phyloP scores from a whole-genome alignment of 1,139 yeast species.

The Martiniozyma asiatica region DNA sequence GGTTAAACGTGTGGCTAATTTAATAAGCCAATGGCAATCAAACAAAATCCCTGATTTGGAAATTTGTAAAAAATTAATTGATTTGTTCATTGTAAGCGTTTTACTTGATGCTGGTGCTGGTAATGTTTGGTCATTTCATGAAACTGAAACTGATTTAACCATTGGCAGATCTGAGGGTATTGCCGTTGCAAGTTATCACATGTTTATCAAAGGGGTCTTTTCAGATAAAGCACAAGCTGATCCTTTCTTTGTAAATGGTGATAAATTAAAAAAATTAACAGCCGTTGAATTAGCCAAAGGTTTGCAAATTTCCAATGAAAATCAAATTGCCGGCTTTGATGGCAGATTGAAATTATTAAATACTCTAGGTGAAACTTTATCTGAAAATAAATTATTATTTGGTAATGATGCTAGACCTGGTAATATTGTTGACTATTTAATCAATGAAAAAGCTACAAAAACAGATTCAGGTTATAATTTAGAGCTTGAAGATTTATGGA shows the following conservation, averaged over 20 bases:
- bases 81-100: constrained; percentile 45
- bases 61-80: constrained; percentile 37
- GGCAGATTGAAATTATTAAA: constrained; percentile 36
- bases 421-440: constrained; percentile 35
- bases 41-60: constrained; percentile 22
- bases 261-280: constrained; percentile 24
- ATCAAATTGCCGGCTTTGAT: constrained; percentile 39
- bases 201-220: constrained; percentile 38
- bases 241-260: constrained; percentile 33
- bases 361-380: constrained; percentile 33
- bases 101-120: constrained; percentile 57
- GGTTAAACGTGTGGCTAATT: constrained; percentile 27
- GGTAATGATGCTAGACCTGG: constrained; percentile 43
- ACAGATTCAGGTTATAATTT: constrained; percentile 15
- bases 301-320: constrained; percentile 32
- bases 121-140: constrained; percentile 36
- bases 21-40: constrained; percentile 24
- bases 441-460: constrained; percentile 10
- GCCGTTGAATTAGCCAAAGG: constrained; percentile 22
- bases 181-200: constrained; percentile 43
- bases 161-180: constrained; percentile 44
- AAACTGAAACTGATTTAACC: constrained; percentile 17
- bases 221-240: constrained; percentile 22
- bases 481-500: constrained; percentile 38
- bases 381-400: constrained; percentile 27